Evolutionary conservation across 116 monocot genomes (phyloP), one percentile per base, ranked within the genome.

Genomic region (Cymodocea nodosa): DNA sequence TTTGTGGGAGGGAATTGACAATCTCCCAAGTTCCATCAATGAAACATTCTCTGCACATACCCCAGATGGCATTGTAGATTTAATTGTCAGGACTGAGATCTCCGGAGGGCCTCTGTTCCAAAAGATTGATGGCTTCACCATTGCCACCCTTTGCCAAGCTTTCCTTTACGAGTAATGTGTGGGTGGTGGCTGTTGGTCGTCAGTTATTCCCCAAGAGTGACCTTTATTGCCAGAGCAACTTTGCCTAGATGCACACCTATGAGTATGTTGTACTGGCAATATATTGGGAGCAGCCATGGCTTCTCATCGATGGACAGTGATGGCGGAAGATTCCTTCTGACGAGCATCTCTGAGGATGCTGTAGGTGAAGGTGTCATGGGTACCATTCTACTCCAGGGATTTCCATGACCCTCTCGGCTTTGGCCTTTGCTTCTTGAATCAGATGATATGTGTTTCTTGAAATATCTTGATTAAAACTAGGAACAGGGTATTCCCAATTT

Each of bases 41-140:
- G 75, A 87, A 62, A 13, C 79, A 78, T 30, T 83, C 76, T 62
- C 77, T 85, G 68, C 87, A 92, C 75, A 92, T 79, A 10, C 85
- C 83, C 2, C 77, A 67, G 48, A 92, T 78, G 30, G 79, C 83
- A 62, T 87, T 87, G 58, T 81, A 87, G 50, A 87, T 87, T 63
- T 87, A 68, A 51, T 75, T 77, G 76, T 87, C 87, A 23, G 92
- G 87, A 22, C 59, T 68, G 39, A 85, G 81, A 5, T 71, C 76
- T n/a, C 80, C 71, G 5, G 24, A 50, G 15, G 78, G 60, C 92
- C 84, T 92, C 37, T 76, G 78, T 51, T 83, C 76, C 20, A 89
- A 37, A 3, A 83, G 69, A 71, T 64, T 56, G 69, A 81, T 58
- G 0, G 79, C 86, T 11, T 72, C 66, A 1, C 44, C 54, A 0